phyloP scores from a whole-genome alignment of 1,284 basidiomycete species.

The Ceratorhiza oryzae-sativae region DNA sequence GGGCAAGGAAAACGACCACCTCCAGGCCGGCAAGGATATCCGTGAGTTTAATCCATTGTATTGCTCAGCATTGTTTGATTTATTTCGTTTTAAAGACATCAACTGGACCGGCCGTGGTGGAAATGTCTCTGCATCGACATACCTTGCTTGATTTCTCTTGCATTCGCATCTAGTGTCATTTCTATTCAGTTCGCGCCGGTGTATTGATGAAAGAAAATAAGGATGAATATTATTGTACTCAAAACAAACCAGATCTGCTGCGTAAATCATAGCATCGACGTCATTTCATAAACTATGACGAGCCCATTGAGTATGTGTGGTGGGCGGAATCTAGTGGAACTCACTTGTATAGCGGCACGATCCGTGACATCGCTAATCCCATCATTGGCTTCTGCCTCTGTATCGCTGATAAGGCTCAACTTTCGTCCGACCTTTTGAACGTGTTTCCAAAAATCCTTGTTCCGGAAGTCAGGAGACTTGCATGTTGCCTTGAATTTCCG shows the following conservation, averaged over 20 bases:
- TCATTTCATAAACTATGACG: constrained; percentile 25
- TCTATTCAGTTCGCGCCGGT: constrained; percentile 14
- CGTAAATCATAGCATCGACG: neutral
- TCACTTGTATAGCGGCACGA: constrained; percentile 32
- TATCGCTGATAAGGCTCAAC: constrained; percentile 67
- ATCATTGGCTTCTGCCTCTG: constrained; percentile 58
- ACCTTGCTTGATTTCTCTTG: constrained; percentile 73
- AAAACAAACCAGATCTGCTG: neutral
- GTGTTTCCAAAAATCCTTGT: constrained; percentile 68
- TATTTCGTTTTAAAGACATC: constrained; percentile 60
- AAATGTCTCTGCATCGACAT: constrained; percentile 90
- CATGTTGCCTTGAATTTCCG: constrained; percentile 64
- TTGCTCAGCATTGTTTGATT: constrained; percentile 5
- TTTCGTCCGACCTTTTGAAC: constrained; percentile 60
- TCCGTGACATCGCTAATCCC: constrained; percentile 39
- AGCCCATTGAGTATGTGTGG: neutral
- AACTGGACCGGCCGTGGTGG: constrained; percentile 96
- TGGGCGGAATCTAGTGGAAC: neutral
- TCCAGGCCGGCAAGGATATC: constrained; percentile 85
- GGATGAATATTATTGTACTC: constrained; percentile 30
- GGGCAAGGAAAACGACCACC: constrained; percentile 84
- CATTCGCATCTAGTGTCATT: constrained; percentile 20
- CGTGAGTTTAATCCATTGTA: constrained; percentile 62
- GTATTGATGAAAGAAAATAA: constrained; percentile 23
- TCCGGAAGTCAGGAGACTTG: constrained; percentile 58